Evolutionary conservation across 208 protist species (phyloP), one percentile per base, ranked within the genome.

Genomic region (Wallacemonas sp.): DNA sequence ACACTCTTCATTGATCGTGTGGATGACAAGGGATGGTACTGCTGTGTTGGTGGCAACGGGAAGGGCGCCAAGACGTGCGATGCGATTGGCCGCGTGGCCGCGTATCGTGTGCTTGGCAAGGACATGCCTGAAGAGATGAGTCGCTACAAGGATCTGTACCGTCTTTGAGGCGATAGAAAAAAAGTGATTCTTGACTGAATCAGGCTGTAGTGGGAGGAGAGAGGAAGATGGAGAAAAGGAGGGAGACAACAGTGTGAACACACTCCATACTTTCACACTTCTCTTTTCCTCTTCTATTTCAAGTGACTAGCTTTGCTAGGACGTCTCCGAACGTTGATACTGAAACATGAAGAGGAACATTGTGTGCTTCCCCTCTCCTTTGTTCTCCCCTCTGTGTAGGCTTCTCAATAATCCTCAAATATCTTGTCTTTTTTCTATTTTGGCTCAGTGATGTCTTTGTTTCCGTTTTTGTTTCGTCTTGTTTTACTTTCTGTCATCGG

Each of bases 1-100:
- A 34, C 63, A 44, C 64, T 69, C n/a, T 39, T 56, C 17, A 56
- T 80, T n/a, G 68, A 55, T n/a, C n/a, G 36, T n/a, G 67, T 49
- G 5, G 56, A 74, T 19, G 63, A 46, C 0, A 36, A 63, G 11
- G 67, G 62, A 0, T 68, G 72, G 16, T 65, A 65, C 60, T 68
- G 61, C 21, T 39, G 30, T 26, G 3, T 80, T 1, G 74, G 47
- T 6, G 68, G 74, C 14, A 68, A 65, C 41, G 74, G 68, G 3
- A 19, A 38, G 19, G 63, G 67, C 1, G 64, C 64, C 14, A 74
- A 74, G 54, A 27, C 49, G 27, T 80, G 68, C 33, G 68, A 80
- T 48, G 48, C 67, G 58, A 74, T 80, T 47, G 64, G 74, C 1
- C 65, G 55, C 16, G 48, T 72, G 8, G 69, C 64, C 23, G 74